phyloP scores from a whole-genome alignment of 225 moss, liverwort and hornwort species.

The Polytrichum commune region DNA sequence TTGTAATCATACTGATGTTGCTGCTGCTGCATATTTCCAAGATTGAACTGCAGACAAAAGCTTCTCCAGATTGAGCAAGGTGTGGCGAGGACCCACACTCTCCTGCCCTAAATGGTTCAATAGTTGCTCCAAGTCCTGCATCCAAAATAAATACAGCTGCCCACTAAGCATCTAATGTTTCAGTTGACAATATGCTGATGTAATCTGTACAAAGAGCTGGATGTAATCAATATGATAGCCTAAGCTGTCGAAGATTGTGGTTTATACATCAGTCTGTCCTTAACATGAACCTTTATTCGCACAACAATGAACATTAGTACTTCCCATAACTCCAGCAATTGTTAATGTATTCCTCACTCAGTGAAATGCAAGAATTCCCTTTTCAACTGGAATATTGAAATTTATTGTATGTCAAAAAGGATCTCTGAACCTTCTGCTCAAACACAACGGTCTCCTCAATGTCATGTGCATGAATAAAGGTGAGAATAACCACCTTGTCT shows the following conservation, averaged over 20 bases:
- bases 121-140: conserved; percentile 98
- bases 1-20: neutral
- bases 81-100: conserved; percentile 94
- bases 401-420: no score
- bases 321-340: neutral
- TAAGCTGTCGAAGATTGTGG: no score
- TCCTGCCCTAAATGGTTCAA: conserved; percentile 82
- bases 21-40: conserved; percentile 22
- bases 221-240: no score
- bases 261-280: no score
- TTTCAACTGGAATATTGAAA: no score
- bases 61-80: conserved; percentile 88
- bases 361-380: no score
- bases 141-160: conserved; percentile 1
- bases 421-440: no score
- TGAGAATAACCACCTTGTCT: neutral
- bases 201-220: no score
- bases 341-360: neutral
- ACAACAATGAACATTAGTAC: neutral
- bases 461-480: neutral
- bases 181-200: no score
- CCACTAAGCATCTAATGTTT: no score
- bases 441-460: no score
- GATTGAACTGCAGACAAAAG: conserved; percentile 57
- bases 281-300: no score